Percentiles rank a stretch among this genome's conserved stretches.
These are phyloP conservation scores for Hymenoscyphus linearis DNA, from an alignment of 2,329 filamentous ascomycete species.

Conservation along the genomic window DNA sequence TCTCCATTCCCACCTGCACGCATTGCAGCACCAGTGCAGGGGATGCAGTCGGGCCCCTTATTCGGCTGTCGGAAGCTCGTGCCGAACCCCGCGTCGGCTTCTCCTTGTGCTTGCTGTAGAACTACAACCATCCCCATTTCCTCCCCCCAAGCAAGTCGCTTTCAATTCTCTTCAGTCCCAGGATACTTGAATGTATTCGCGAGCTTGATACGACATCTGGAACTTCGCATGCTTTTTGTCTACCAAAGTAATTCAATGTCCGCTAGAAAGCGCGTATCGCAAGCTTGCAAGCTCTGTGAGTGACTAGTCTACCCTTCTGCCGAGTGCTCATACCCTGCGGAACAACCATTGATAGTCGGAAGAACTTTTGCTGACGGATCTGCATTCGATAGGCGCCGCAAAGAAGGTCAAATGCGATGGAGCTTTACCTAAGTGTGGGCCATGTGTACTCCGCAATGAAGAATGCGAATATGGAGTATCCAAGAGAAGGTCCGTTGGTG, in stretches of 20 bases:
- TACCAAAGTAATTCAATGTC: conserved; percentile 27
- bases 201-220: neutral
- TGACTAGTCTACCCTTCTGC: neutral
- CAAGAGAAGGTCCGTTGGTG: conserved; percentile 30
- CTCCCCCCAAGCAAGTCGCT: neutral
- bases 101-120: neutral
- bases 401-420: conserved; percentile 26
- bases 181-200: neutral
- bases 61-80: neutral
- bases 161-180: neutral
- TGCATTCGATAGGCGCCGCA: neutral
- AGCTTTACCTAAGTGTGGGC: conserved; percentile 21
- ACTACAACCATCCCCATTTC: neutral
- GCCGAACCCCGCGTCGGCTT: neutral
- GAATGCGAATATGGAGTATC: conserved; percentile 28
- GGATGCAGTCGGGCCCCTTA: neutral
- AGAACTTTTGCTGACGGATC: neutral
- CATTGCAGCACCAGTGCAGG: too few relatives aligned
- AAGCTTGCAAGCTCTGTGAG: conserved; percentile 24
- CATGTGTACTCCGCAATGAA: conserved; percentile 21
- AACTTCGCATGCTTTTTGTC: neutral
- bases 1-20: neutral
- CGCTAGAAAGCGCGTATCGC: conserved; percentile 26
- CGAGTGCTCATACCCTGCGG: neutral
- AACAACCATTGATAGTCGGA: neutral